These are phyloP conservation scores for Neopestalotiopsis clavispora DNA, from an alignment of 2,329 filamentous ascomycete species.

Conservation along the genomic window DNA sequence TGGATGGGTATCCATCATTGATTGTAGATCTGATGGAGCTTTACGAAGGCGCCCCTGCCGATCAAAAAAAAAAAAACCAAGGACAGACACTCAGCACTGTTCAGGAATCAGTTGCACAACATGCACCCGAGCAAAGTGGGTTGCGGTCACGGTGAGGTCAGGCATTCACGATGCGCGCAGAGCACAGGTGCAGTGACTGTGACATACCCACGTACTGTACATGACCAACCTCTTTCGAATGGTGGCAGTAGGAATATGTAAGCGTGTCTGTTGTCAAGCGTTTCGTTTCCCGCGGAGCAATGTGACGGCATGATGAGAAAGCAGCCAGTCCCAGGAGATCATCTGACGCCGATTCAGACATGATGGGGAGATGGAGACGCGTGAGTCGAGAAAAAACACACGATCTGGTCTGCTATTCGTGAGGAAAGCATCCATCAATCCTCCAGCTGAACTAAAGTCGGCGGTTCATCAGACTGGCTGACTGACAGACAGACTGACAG, in stretches of 20 bases:
- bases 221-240: neutral
- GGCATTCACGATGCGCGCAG: neutral
- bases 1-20: neutral
- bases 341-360: neutral
- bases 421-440: neutral
- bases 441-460: neutral
- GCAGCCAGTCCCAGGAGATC: neutral
- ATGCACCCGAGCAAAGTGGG: neutral
- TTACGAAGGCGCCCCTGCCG: neutral
- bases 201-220: neutral
- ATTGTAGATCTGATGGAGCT: slow-evolving; percentile 1
- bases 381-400: neutral
- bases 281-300: slow-evolving; percentile 3
- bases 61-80: neutral
- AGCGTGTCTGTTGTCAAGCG: neutral
- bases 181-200: neutral
- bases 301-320: neutral
- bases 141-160: neutral
- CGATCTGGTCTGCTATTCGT: neutral
- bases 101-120: neutral
- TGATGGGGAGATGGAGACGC: neutral
- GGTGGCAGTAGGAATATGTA: neutral
- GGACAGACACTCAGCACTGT: neutral
- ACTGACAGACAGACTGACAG: neutral
- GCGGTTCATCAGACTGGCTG: neutral